Percentiles rank a stretch among this genome's conserved stretches.
phyloP scores from a whole-genome alignment of 108 stramenopile species.

The Nannochloropsis salina region DNA sequence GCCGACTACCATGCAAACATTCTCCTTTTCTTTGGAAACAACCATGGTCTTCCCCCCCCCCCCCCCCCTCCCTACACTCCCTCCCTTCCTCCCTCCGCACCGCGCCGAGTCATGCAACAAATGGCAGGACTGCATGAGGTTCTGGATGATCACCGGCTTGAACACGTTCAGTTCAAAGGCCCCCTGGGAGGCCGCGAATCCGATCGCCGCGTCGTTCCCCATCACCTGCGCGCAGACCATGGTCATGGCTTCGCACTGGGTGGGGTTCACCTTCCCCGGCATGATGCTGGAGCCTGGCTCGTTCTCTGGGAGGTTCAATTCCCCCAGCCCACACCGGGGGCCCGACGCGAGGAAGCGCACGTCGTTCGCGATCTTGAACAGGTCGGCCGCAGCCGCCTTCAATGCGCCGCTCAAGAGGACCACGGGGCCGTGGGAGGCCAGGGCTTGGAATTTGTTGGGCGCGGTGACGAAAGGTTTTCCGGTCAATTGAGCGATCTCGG shows the following conservation, averaged over 20 bases:
- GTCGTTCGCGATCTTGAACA: constrained; percentile 97
- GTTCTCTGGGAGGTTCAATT: constrained; percentile 84
- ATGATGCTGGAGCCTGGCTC: constrained; percentile 97
- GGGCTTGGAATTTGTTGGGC: constrained; percentile 92
- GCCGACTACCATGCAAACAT: not conserved
- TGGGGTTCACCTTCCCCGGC: constrained; percentile 99
- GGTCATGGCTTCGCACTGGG: constrained; percentile 96
- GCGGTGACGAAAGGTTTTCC: constrained; percentile 83
- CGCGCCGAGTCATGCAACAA: not conserved
- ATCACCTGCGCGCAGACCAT: constrained; percentile 98
- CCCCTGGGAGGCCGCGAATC: constrained; percentile 87
- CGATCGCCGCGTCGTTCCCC: constrained; percentile 88
- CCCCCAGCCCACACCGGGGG: constrained; percentile 91
- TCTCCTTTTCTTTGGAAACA: too few relatives aligned
- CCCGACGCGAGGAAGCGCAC: constrained; percentile 86
- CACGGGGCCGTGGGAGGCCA: constrained; percentile 90
- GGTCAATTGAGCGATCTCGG: constrained; percentile 78
- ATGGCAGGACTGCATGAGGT: not conserved
- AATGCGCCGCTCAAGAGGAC: constrained; percentile 86
- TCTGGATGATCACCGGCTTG: constrained; percentile 84
- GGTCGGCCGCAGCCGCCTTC: constrained; percentile 73
- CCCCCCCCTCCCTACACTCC: not conserved
- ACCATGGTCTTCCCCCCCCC: not conserved
- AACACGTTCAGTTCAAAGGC: constrained; percentile 98
- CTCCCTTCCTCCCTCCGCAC: not conserved